Conservation (phyloP, 2,329 filamentous ascomycete species). For the Colletotrichum cereale region DNA sequence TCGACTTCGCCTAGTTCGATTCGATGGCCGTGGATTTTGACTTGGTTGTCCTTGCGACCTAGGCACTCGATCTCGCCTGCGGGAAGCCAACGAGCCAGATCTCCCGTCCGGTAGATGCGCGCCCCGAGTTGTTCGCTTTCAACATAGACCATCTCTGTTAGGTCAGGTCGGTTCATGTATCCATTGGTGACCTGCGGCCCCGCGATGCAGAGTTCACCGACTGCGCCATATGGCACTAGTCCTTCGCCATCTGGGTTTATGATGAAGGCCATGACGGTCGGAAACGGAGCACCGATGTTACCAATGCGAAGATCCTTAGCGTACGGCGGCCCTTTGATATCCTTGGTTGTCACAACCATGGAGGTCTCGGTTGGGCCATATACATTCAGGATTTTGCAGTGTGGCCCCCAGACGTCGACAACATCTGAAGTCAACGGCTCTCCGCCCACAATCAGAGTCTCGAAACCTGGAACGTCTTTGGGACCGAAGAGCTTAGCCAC, state of each 20-base stretch:
- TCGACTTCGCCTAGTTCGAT: slow-evolving; percentile 44
- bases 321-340: not conserved
- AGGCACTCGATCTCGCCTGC: slow-evolving; percentile 41
- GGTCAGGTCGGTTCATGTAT: slow-evolving; percentile 41
- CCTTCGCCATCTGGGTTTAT: slow-evolving; percentile 20
- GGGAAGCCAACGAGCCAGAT: slow-evolving; percentile 38
- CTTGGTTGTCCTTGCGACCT: slow-evolving; percentile 42
- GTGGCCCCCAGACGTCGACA: no score
- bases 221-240: slow-evolving; percentile 27
- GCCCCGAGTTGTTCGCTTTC: no score
- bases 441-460: slow-evolving; percentile 29
- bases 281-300: slow-evolving; percentile 16
- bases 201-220: slow-evolving; percentile 43
- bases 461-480: slow-evolving; percentile 39
- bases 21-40: slow-evolving; percentile 43
- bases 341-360: slow-evolving; percentile 39
- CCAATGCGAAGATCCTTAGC: no score
- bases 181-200: slow-evolving; percentile 41
- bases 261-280: slow-evolving; percentile 24
- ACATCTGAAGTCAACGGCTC: no score
- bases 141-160: no score
- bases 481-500: slow-evolving; percentile 40
- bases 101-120: slow-evolving; percentile 42
- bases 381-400: slow-evolving; percentile 39
- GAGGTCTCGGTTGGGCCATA: slow-evolving; percentile 42